Conservation (phyloP, 805 yeast species). For the Tanozyma kutaoensis region DNA sequence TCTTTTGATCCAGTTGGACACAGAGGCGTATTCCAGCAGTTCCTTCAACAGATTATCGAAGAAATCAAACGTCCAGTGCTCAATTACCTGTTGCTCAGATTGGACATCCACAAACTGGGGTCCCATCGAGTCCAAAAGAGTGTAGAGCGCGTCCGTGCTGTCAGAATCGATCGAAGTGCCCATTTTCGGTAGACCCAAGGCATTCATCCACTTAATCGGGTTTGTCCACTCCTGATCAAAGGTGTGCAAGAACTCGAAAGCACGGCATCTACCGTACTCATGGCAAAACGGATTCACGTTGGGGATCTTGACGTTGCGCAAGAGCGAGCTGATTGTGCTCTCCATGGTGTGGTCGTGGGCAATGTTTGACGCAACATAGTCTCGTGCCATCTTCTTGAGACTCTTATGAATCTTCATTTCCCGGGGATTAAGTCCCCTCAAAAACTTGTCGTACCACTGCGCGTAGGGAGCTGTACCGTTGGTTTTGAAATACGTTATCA, state of each 20-base stretch:
- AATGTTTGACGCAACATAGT: slow-evolving; percentile 43
- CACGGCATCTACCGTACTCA: slow-evolving; percentile 40
- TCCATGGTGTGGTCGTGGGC: slow-evolving; percentile 31
- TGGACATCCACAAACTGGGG: no score
- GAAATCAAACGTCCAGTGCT: no score
- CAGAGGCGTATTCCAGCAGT: no score
- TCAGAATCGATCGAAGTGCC: slow-evolving; percentile 30
- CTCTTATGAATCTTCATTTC: slow-evolving; percentile 6
- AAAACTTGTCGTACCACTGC: slow-evolving; percentile 5
- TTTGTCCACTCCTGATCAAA: slow-evolving; percentile 18
- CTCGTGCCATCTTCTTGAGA: no score
- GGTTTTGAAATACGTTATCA: slow-evolving; percentile 10
- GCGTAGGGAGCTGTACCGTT: slow-evolving; percentile 10
- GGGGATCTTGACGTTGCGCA: slow-evolving; percentile 13
- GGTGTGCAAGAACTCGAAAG: slow-evolving; percentile 32
- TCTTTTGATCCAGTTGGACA: no score
- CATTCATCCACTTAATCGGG: slow-evolving; percentile 39
- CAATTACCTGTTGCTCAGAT: no score
- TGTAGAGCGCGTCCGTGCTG: slow-evolving; percentile 28
- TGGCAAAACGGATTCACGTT: slow-evolving; percentile 4
- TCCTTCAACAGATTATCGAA: no score
- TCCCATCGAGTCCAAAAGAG: slow-evolving; percentile 13
- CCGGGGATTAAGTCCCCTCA: slow-evolving; percentile 1
- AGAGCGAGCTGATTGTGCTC: slow-evolving; percentile 27
- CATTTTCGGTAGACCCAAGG: slow-evolving; percentile 30